Evolutionary conservation across 2,329 filamentous ascomycete genomes (phyloP), one percentile per base, ranked within the genome.

Genomic region (Colletotrichum sp.): DNA sequence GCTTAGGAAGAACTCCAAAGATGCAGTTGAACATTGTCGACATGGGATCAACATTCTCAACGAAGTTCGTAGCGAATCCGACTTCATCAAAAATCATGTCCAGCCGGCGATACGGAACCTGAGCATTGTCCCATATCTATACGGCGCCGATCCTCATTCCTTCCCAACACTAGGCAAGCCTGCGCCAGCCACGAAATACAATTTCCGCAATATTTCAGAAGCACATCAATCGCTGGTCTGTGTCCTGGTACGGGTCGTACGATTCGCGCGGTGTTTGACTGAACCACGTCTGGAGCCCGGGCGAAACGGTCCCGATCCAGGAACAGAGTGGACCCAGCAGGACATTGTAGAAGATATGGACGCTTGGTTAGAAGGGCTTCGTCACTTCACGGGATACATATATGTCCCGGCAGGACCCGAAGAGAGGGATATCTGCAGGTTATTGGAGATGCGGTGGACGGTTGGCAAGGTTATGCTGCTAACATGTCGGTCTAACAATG

Each of bases 221-320:
- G 84, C 84, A 0, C 81, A 84, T 27, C 79, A 80, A 16, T 79
- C 78, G 2, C 66, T 87, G 1, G 79, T 83, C 6, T 74, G 77
- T 22, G 18, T 82, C 2, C 66, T 82, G 1, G 76, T 79, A 2
- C 81, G 82, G 1, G 77, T 79, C 0, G 72, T 84, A 0, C 77
- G 80, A 0, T 78, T 86, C 5, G 75, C 85, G 2, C 79, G 82
- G 7, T 67, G 67, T 4, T 79, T 77, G 7, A 81, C 81, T 34
- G 48, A 71, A 1, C 82, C 81, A 39, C 52, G 34, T 7, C 27
- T 74, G 7, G 22, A 34, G 3, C 4, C 22, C 4, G 67, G 71
- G 5, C 8, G 12, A 18, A 25, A 25, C 16, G 71, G 71, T 1
- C 71, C 71, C 2, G 71, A 74, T 28, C 71, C 67, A 1, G 67